Conservation (phyloP, 2,329 filamentous ascomycete species). For the Fonsecaea pugnacius region DNA sequence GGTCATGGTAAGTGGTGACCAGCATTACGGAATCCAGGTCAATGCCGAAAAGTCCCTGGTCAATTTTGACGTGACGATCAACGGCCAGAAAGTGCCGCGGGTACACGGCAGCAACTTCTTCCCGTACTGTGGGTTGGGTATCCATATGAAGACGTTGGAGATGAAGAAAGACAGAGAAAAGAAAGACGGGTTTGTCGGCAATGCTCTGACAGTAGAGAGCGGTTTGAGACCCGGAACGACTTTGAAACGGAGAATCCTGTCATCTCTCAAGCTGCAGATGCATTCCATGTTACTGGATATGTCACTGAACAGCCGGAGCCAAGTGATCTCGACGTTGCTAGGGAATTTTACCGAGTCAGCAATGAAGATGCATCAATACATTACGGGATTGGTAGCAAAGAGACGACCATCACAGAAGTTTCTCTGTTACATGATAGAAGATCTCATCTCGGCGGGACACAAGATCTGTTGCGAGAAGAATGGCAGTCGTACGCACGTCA, state of each 20-base stretch:
- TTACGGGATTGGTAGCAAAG: slow-evolving; percentile 60
- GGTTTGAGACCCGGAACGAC: slow-evolving; percentile 72
- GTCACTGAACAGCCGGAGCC: slow-evolving; percentile 70
- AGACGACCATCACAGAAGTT: slow-evolving; percentile 64
- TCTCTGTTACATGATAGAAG: slow-evolving; percentile 68
- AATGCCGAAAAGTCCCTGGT: slow-evolving; percentile 78
- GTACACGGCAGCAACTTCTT: slow-evolving; percentile 61
- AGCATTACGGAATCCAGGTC: slow-evolving; percentile 78
- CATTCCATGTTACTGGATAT: slow-evolving; percentile 84
- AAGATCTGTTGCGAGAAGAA: slow-evolving; percentile 53
- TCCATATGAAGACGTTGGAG: slow-evolving; percentile 75
- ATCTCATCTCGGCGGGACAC: slow-evolving; percentile 67
- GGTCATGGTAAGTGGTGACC: slow-evolving; percentile 77
- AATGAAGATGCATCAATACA: slow-evolving; percentile 69
- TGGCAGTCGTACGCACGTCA: slow-evolving; percentile 57
- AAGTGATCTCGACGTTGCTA: slow-evolving; percentile 75
- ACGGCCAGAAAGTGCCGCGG: slow-evolving; percentile 58
- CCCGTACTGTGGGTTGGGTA: slow-evolving; percentile 83
- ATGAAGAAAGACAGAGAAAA: slow-evolving; percentile 70
- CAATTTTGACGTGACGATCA: slow-evolving; percentile 74
- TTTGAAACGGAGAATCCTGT: slow-evolving; percentile 78
- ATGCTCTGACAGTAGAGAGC: slow-evolving; percentile 79
- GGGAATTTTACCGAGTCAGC: slow-evolving; percentile 77
- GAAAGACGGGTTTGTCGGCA: slow-evolving; percentile 62
- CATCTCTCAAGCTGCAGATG: slow-evolving; percentile 79